These are phyloP conservation scores for Ceratocystis variospora DNA, from an alignment of 2,329 filamentous ascomycete genomes.

Conservation along the genomic window DNA sequence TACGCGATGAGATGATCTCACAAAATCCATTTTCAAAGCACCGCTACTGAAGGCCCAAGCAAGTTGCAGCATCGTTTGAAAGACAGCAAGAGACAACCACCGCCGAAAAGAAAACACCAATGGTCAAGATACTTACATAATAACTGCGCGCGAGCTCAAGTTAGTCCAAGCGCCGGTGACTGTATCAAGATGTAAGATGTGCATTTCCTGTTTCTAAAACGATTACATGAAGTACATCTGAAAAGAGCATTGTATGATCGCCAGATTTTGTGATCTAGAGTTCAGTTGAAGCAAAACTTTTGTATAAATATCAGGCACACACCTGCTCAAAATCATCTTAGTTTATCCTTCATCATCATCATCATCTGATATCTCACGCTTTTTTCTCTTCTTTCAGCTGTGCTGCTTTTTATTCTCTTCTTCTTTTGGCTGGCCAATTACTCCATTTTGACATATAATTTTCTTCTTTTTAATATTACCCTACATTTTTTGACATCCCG, in stretches of 20 bases:
- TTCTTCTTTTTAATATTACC: conserved; percentile 2
- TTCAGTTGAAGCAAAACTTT: background rate
- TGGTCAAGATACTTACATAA: background rate
- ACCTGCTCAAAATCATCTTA: background rate
- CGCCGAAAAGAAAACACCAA: background rate
- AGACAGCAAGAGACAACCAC: background rate
- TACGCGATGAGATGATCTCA: background rate
- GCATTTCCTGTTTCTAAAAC: background rate
- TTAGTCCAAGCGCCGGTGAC: background rate
- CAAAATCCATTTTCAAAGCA: background rate
- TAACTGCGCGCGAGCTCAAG: background rate
- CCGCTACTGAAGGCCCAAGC: background rate
- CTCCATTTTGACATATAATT: background rate
- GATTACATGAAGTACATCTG: background rate
- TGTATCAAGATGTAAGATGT: background rate
- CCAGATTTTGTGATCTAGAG: background rate
- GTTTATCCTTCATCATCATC: conserved; percentile 7
- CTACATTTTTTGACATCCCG: conserved; percentile 3
- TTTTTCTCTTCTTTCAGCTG: conserved; percentile 16
- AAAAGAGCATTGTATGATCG: background rate
- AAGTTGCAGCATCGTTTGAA: background rate
- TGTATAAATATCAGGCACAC: background rate
- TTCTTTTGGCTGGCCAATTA: conserved; percentile 19
- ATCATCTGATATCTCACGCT: conserved; percentile 5
- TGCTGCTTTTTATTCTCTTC: conserved; percentile 16